Conservation (phyloP, 208 protist genomes). For the Acanthamoeba castellanii region DNA sequence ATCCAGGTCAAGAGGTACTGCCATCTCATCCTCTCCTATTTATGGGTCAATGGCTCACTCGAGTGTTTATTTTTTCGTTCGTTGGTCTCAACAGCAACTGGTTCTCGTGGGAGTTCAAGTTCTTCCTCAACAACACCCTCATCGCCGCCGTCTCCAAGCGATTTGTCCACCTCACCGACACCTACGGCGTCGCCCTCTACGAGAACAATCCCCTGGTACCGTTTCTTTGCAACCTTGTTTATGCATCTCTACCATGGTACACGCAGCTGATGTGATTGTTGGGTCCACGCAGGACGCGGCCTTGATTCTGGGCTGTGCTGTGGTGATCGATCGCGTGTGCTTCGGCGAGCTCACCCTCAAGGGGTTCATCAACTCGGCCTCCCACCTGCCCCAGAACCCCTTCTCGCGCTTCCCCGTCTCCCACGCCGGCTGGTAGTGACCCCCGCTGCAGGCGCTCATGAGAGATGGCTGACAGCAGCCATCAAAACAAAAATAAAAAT, state of each 20-base stretch:
- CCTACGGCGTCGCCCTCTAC: neutral
- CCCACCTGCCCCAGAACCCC: conserved; percentile 19
- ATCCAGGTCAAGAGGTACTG: neutral
- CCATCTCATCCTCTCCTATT: no score
- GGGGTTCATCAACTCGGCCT: neutral
- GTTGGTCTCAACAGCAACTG: no score
- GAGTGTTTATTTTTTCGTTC: no score
- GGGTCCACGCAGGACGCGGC: neutral
- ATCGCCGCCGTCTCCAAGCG: neutral
- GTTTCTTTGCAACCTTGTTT: no score
- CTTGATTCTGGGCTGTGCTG: neutral
- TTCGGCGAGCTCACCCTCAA: conserved; percentile 7
- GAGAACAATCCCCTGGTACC: no score
- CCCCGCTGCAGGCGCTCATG: no score
- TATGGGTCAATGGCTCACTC: no score
- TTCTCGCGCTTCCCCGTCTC: conserved; percentile 27
- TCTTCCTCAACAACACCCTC: neutral
- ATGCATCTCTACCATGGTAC: no score
- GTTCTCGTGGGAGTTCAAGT: neutral
- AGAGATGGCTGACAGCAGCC: no score
- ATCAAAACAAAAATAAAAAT: no score
- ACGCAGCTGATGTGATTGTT: no score
- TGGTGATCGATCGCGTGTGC: conserved; percentile 32
- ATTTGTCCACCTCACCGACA: conserved; percentile 14
- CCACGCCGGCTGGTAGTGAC: neutral